Evolutionary conservation across 352 stramenopile species (phyloP).

Genomic region (Phytophthora sojae): DNA sequence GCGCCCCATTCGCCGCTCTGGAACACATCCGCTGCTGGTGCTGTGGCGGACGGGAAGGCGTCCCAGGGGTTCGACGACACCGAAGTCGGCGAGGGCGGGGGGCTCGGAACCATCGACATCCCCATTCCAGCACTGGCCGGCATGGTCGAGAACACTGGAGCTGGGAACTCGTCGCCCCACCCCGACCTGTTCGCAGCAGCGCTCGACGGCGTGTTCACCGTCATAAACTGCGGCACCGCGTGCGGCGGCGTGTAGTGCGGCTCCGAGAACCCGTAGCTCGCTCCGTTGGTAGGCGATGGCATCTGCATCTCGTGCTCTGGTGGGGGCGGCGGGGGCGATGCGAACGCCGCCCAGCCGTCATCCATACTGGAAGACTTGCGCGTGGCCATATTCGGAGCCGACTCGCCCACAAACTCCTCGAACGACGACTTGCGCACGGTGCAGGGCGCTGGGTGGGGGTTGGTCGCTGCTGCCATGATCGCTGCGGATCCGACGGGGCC

Average conservation of each 20-base stretch:
- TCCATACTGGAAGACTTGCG: constrained; percentile 23
- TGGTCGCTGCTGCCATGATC: constrained; percentile 23
- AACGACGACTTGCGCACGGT: constrained; percentile 65
- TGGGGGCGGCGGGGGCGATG: constrained; percentile 19
- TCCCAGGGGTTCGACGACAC: constrained; percentile 46
- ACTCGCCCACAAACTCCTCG: constrained; percentile 69
- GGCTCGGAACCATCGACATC: constrained; percentile 10
- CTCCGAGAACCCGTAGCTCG: constrained; percentile 21
- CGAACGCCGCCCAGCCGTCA: constrained; percentile 24
- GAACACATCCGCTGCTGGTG: constrained; percentile 27
- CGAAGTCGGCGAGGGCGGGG: constrained; percentile 10
- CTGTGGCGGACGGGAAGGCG: constrained; percentile 40
- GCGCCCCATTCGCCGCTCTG: constrained; percentile 26
- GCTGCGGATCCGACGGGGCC: constrained; percentile 14
- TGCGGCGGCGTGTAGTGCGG: constrained; percentile 29
- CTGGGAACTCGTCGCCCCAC: constrained; percentile 24
- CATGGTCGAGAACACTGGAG: constrained; percentile 32
- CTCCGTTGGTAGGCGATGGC: constrained; percentile 23
- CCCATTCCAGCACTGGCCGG: constrained; percentile 2
- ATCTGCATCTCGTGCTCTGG: constrained; percentile 30
- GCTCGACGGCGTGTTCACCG: constrained; percentile 22
- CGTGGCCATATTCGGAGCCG: constrained; percentile 16
- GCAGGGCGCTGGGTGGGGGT: constrained; percentile 12
- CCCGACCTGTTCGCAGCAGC: constrained; percentile 2
- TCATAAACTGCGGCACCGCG: constrained; percentile 38